phyloP scores from a whole-genome alignment of 2,329 filamentous ascomycete genomes.

The Phyllosticta citribraziliensis region DNA sequence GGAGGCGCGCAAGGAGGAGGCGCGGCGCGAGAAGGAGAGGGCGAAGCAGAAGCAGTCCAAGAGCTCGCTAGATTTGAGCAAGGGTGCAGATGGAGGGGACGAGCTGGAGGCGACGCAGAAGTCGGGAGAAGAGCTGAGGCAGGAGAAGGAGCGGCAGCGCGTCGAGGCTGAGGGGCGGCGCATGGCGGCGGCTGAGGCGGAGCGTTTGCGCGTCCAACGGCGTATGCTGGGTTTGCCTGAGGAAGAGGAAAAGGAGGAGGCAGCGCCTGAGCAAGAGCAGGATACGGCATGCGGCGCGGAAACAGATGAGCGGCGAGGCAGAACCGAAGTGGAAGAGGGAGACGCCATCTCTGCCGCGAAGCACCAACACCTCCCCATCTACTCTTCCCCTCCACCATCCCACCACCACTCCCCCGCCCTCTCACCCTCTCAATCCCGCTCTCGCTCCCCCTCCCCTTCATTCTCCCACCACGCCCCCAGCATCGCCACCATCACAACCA shows the following conservation, averaged over 20 bases:
- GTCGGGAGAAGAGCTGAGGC: constrained; percentile 14
- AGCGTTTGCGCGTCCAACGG: constrained; percentile 1
- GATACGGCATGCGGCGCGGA: not conserved
- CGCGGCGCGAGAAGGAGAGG: constrained; percentile 20
- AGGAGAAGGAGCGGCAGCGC: constrained; percentile 19
- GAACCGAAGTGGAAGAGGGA: not conserved
- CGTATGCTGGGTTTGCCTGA: constrained; percentile 5
- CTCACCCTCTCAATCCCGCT: not conserved
- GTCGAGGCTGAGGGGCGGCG: constrained; percentile 18
- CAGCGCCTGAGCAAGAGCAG: not conserved
- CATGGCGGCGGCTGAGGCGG: constrained; percentile 2
- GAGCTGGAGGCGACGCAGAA: constrained; percentile 12
- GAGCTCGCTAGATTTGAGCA: constrained; percentile 14
- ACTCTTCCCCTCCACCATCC: not conserved
- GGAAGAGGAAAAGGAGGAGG: constrained; percentile 1
- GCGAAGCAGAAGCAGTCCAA: constrained; percentile 14
- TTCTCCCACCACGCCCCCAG: not conserved
- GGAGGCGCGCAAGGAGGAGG: constrained; percentile 21
- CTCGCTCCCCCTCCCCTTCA: not conserved
- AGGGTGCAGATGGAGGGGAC: constrained; percentile 5
- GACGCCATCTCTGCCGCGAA: not conserved
- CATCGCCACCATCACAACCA: too few species aligned
- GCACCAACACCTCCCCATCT: not conserved
- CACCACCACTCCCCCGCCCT: not conserved
- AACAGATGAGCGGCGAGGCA: not conserved